A percentile compares a stretch with the other conserved stretches of the same genome.
Evolutionary conservation across 768 basidiomycete genomes (phyloP).

Genomic region (Rhizopogon vinicolor): DNA sequence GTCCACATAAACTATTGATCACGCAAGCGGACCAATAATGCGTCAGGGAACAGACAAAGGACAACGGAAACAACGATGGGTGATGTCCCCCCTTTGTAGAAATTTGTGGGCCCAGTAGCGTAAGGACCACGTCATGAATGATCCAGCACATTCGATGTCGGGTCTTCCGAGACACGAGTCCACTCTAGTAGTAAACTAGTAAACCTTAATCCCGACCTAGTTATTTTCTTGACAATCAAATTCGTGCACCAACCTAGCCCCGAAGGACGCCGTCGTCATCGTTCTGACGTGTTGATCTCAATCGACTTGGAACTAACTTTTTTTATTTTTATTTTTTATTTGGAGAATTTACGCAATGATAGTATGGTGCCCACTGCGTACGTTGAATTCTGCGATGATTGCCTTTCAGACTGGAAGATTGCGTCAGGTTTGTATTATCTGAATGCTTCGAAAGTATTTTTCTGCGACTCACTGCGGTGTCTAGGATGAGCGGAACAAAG

Average conservation of each 20-base stretch:
- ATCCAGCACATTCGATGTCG: conserved; percentile 18
- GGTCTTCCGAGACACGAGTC: conserved; percentile 33
- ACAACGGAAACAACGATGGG: no score
- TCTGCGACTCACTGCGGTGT: conserved; percentile 7
- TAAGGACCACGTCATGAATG: not conserved
- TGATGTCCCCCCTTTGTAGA: not conserved
- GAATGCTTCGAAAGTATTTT: conserved; percentile 6
- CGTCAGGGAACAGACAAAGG: not conserved
- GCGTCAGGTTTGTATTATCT: conserved; percentile 15
- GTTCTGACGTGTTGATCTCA: conserved; percentile 34
- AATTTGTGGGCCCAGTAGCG: not conserved
- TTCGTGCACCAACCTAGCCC: conserved; percentile 18
- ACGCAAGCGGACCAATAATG: not conserved
- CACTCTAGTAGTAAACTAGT: no score
- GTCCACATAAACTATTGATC: not conserved
- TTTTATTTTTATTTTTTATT: not conserved
- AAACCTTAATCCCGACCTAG: conserved; percentile 29
- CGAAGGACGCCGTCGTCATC: conserved; percentile 27
- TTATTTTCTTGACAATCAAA: conserved; percentile 12
- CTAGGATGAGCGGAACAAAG: not conserved
- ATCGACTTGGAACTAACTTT: conserved; percentile 21
- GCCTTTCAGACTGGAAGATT: conserved; percentile 21
- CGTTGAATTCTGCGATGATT: conserved; percentile 20
- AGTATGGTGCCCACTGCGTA: conserved; percentile 16
- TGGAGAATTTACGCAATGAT: conserved; percentile 1